Conservation (phyloP, 164 flowering plant species). For the Chimonanthus praecox region DNA sequence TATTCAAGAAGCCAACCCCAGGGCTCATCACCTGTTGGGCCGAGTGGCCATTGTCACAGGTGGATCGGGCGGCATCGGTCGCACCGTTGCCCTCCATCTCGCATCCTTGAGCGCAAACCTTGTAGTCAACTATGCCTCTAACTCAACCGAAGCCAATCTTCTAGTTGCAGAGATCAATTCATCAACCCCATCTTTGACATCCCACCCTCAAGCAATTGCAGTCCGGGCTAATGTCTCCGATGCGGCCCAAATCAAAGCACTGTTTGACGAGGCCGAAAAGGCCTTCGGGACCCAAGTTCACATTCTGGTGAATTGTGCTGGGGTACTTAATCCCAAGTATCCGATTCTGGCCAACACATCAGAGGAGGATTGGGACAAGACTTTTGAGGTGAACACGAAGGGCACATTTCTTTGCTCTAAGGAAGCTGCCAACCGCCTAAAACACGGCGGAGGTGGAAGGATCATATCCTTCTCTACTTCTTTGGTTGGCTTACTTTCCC, state of each 20-base stretch:
- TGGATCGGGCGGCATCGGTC: conserved; percentile 51
- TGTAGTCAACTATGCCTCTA: conserved; percentile 38
- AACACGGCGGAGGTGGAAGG: conserved; percentile 52
- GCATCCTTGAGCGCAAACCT: conserved; percentile 43
- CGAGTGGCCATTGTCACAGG: conserved; percentile 53
- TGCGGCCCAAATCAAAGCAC: conserved; percentile 36
- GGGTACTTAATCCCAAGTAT: conserved; percentile 36
- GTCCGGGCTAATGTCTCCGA: conserved; percentile 51
- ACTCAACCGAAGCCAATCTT: conserved; percentile 22
- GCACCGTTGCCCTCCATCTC: conserved; percentile 37
- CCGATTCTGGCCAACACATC: conserved; percentile 38
- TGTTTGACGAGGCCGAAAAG: conserved; percentile 47
- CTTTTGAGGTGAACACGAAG: conserved; percentile 37
- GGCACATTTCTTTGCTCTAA: conserved; percentile 47
- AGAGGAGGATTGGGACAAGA: conserved; percentile 40
- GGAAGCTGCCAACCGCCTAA: conserved; percentile 48
- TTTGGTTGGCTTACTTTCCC: conserved; percentile 30
- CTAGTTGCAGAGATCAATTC: conserved; percentile 25
- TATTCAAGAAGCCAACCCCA: too few species aligned
- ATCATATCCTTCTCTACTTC: conserved; percentile 42
- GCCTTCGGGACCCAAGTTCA: conserved; percentile 30
- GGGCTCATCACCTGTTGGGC: conserved; percentile 1
- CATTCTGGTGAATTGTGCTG: conserved; percentile 60
- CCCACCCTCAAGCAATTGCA: conserved; percentile 32
- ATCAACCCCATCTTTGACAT: conserved; percentile 1